Evolutionary conservation across 2,329 filamentous ascomycete species (phyloP).

Genomic region (Arthrobotrys conoides): DNA sequence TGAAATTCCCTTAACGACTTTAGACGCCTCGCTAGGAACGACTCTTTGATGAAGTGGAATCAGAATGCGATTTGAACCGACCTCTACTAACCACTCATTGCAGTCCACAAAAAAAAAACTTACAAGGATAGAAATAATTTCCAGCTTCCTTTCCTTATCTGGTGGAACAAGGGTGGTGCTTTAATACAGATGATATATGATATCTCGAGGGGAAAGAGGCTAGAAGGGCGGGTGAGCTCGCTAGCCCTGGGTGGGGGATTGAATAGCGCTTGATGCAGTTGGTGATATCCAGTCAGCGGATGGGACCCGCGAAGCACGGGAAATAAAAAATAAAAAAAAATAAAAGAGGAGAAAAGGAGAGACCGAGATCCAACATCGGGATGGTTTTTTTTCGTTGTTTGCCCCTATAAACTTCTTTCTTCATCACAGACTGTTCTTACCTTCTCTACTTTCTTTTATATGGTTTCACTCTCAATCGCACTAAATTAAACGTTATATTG

Average conservation of each 20-base stretch:
- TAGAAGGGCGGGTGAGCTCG: too few species aligned
- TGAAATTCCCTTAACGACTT: conserved; percentile 18
- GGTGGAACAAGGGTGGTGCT: conserved; percentile 13
- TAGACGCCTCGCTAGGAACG: conserved; percentile 18
- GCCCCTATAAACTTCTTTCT: background rate
- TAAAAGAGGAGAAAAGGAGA: background rate
- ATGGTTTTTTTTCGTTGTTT: background rate
- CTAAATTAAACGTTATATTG: too few species aligned
- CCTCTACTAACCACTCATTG: conserved; percentile 34
- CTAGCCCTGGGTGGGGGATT: background rate
- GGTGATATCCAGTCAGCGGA: background rate
- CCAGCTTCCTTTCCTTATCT: conserved; percentile 38
- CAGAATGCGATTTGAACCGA: background rate
- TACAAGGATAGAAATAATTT: conserved; percentile 43
- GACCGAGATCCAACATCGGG: background rate
- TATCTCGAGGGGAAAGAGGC: background rate
- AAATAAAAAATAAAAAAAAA: background rate
- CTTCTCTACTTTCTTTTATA: background rate
- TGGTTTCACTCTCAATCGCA: too few species aligned
- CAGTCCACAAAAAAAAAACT: conserved; percentile 23
- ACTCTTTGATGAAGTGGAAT: conserved; percentile 3
- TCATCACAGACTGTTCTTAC: background rate
- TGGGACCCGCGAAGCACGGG: too few species aligned
- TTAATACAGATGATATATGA: conserved; percentile 7
- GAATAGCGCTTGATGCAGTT: background rate